Base-by-base conservation (phyloP, 2,329 filamentous ascomycete species). In the Cercospora citrullina region DNA sequence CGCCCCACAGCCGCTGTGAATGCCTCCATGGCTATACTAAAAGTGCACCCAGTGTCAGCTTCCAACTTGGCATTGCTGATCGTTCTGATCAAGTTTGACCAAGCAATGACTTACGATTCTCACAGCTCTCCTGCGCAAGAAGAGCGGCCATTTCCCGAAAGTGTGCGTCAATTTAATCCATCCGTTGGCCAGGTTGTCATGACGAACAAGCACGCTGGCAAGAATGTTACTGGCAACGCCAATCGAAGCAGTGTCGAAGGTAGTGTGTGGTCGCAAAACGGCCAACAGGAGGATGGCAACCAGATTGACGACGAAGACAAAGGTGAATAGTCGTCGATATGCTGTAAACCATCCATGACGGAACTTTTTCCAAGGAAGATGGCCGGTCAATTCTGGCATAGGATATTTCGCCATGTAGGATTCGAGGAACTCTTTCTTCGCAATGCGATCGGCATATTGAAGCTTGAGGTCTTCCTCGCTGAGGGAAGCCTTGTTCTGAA, bases 121-220 rank as follows among this genome's bases (percentile, higher is more conserved):
- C 31, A 58, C 55, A 58, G 55, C 55, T 58, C 55, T 58, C 21
- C 55, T 58, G 28, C 55, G 55, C 55, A 58, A 16, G 31, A 58
- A 58, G 28, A 58, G 55, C 10, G 55, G 55, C 55, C 14, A 33
- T 9, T 26, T 31, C n/a, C 72, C 74, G 14, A 71, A 72, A 12
- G 79, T 79, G 9, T 80, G 70, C 10, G 64, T 60, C 3, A 67
- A 65, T 67, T 76, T 78, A 39, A 78, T 61, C 8, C 74, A 74
- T 68, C 76, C 10, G 64, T 82, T 82, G 72, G 81, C 75, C 14
- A 78, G 71, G 65, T 81, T 76, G 66, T 81, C 80, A 33, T 81
- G 79, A 9, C 80, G 77, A 53, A 80, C 75, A 7, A 81, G 64
- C 2, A 79, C 71, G 14, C 77, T 75, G 7, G 78, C 69, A 21